Conservation (phyloP, 495 filamentous ascomycete genomes). For the Tetracladium marchalianum region DNA sequence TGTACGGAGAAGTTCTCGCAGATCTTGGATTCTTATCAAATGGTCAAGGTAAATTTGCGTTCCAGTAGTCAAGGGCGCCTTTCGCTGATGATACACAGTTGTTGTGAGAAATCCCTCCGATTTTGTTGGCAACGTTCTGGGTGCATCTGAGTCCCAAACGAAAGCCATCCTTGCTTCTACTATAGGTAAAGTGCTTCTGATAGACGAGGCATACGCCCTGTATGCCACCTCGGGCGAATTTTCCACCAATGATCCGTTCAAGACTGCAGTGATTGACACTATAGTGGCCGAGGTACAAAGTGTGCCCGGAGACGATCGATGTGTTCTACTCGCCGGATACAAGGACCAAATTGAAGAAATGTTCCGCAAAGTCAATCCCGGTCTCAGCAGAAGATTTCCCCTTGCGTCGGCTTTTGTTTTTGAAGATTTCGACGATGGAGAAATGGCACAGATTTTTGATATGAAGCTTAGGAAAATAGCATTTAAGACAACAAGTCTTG, state of each 20-base stretch:
- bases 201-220: slow-evolving; percentile 65
- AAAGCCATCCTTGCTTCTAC: slow-evolving; percentile 59
- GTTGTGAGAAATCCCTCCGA: slow-evolving; percentile 64
- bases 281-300: slow-evolving; percentile 80
- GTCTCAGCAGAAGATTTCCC: slow-evolving; percentile 59
- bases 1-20: slow-evolving; percentile 58
- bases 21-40: slow-evolving; percentile 51
- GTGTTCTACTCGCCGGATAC: slow-evolving; percentile 70
- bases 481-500: slow-evolving; percentile 32
- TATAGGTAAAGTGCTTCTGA: slow-evolving; percentile 63
- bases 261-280: slow-evolving; percentile 60
- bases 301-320: slow-evolving; percentile 65
- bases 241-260: slow-evolving; percentile 40
- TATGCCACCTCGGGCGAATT: slow-evolving; percentile 23
- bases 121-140: slow-evolving; percentile 54
- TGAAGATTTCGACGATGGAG: slow-evolving; percentile 53
- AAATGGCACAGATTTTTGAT: slow-evolving; percentile 49
- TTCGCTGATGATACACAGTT: slow-evolving; percentile 26
- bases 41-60: slow-evolving; percentile 43
- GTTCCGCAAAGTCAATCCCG: slow-evolving; percentile 76
- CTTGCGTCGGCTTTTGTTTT: slow-evolving; percentile 56
- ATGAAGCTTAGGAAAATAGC: slow-evolving; percentile 42
- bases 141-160: slow-evolving; percentile 59
- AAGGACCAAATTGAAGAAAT: slow-evolving; percentile 66
- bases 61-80: not conserved